Percentiles rank a stretch among this genome's conserved stretches.
phyloP scores from a whole-genome alignment of 129 eudicot species.

The Artemisia tridentata region DNA sequence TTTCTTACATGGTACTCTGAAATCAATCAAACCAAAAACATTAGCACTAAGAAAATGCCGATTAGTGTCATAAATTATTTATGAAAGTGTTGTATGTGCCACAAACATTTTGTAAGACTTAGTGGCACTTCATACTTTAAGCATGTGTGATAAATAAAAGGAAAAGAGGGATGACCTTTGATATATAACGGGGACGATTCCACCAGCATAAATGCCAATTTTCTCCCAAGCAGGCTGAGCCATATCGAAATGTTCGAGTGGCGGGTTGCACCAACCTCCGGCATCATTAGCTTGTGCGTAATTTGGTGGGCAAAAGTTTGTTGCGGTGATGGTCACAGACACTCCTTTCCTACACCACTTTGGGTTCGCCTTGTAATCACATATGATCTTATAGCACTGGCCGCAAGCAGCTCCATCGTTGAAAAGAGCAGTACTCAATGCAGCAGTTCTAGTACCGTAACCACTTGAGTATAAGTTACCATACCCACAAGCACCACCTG shows the following conservation, averaged over 20 bases:
- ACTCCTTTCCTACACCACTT: constrained; percentile 67
- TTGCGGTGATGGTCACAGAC: constrained; percentile 77
- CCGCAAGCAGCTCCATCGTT: constrained; percentile 78
- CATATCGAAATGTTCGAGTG: constrained; percentile 88
- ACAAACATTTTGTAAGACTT: too few species aligned
- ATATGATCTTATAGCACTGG: constrained; percentile 69
- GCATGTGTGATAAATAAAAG: too few species aligned
- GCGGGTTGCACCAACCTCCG: constrained; percentile 98
- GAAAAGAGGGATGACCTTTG: constrained; percentile 45
- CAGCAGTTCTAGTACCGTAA: constrained; percentile 83
- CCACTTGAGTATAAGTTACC: constrained; percentile 74
- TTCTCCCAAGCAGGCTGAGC: constrained; percentile 98
- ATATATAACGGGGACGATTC: constrained; percentile 67
- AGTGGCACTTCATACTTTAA: too few species aligned
- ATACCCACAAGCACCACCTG: constrained; percentile 95
- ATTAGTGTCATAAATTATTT: too few species aligned
- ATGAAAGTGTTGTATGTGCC: too few species aligned
- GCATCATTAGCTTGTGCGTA: constrained; percentile 52
- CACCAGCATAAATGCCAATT: constrained; percentile 75
- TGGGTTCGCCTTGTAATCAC: constrained; percentile 60
- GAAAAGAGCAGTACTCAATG: constrained; percentile 91
- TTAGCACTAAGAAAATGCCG: not conserved
- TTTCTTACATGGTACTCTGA: constrained; percentile 79
- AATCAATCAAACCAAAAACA: constrained; percentile 5
- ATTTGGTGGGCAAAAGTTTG: constrained; percentile 89